Evolutionary conservation across 345 rosid species (phyloP).

Genomic region (Toxicodendron radicans): DNA sequence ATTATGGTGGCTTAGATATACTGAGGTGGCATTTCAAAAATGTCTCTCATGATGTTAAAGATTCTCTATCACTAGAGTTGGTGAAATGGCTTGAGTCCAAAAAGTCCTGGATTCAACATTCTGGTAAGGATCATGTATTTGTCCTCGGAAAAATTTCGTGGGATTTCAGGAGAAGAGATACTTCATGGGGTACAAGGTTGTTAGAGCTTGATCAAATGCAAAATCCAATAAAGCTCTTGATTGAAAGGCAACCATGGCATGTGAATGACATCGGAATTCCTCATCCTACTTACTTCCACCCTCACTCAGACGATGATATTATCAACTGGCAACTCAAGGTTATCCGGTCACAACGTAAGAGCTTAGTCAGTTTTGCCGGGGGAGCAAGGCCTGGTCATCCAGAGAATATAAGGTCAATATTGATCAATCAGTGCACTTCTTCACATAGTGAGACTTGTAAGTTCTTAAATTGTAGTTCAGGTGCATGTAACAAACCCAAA

Average conservation of each 20-base stretch:
- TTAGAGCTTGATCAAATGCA: slow-evolving; percentile 72
- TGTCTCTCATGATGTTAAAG: slow-evolving; percentile 68
- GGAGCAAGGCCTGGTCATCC: slow-evolving; percentile 57
- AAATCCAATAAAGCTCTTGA: slow-evolving; percentile 74
- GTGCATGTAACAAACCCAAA: slow-evolving; percentile 58
- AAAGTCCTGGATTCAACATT: slow-evolving; percentile 50
- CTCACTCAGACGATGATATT: slow-evolving; percentile 63
- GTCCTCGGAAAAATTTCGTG: slow-evolving; percentile 81
- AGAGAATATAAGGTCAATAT: slow-evolving; percentile 52
- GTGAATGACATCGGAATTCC: slow-evolving; percentile 76
- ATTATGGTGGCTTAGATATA: slow-evolving; percentile 75
- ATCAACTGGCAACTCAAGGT: slow-evolving; percentile 63
- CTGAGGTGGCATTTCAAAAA: slow-evolving; percentile 91
- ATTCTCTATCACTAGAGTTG: slow-evolving; percentile 50
- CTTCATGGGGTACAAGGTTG: slow-evolving; percentile 73
- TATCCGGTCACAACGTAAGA: slow-evolving; percentile 42
- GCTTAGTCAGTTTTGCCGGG: slow-evolving; percentile 64
- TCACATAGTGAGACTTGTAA: slow-evolving; percentile 36
- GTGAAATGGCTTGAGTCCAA: slow-evolving; percentile 68
- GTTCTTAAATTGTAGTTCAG: slow-evolving; percentile 49
- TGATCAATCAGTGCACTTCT: slow-evolving; percentile 62
- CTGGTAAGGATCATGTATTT: slow-evolving; percentile 85
- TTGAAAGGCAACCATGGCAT: slow-evolving; percentile 90
- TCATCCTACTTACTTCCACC: slow-evolving; percentile 84
- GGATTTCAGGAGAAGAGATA: slow-evolving; percentile 77